Base-by-base conservation (phyloP, 2,329 filamentous ascomycete genomes). In the Trichoderma sp. region DNA sequence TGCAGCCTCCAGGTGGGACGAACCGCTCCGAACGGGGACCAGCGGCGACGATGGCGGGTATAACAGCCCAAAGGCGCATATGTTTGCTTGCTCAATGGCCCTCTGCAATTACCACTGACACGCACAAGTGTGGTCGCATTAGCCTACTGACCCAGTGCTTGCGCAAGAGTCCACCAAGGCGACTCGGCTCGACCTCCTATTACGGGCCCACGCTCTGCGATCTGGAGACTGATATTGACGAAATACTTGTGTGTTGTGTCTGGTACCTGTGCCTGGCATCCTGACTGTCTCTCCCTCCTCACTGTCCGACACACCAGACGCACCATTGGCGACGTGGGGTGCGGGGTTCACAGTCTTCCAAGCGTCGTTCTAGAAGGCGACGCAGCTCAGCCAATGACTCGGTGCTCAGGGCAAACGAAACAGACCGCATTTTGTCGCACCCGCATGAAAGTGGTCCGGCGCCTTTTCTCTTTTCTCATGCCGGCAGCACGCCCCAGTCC, bases 1-100 rank as follows among this genome's bases (percentile, higher is more conserved):
- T 55, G 69, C 62, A 55, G 64, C 72, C 64, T 43, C 68, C 52
- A 62, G 65, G 71, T 72, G 72, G 70, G 71, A 72, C 72, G 70
- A 72, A 72, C 69, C 67, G 69, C 71, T 68, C 68, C 70, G 62
- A 68, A 70, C 37, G 68, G 70, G 53, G 69, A 40, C 61, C 66
- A 57, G 52, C 67, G 68, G 68, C 64, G 64, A 56, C 55, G 53
- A 40, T 55, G 64, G 64, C 68, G 65, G 57, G 56, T 56, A 43
- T 68, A 56, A 29, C 60, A 64, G 24, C 29, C 31, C 31, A 53
- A 56, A 33, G 27, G 29, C 53, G 33, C 40, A 31, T 13, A 21
- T 24, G 27, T 21, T 68, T n/a, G 43, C 24, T 40, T 29, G 16
- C 24, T 62, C 31, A 19, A 35, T 33, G 4, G 52, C 29, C 58